Evolutionary conservation across 2,329 filamentous ascomycete genomes (phyloP), one percentile per base, ranked within the genome.

Genomic region (Tolypocladium endophyticum): DNA sequence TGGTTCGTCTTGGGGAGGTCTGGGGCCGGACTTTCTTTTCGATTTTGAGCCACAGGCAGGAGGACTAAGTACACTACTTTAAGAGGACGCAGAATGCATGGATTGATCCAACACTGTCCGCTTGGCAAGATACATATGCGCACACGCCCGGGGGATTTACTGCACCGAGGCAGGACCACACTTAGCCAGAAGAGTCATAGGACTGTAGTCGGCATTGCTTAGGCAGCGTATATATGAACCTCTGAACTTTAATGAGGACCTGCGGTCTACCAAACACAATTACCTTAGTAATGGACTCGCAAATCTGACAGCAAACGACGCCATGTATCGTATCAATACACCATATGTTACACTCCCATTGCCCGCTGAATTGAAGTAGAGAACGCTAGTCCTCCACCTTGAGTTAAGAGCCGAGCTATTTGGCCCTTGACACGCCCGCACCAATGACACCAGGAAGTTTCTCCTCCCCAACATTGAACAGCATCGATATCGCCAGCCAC

Each of bases 391-490:
- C 54, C 8, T 20, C 35, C n/a, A 30, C 20, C 16, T 33, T 33
- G 28, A 9, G 16, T 33, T 4, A 18, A 52, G 16, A 50, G 33
- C 18, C 20, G 18, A 33, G 9, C 69, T 69, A 84, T 74, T 87
- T 91, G 39, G 86, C 81, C 61, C 86, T 84, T 64, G 88, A 89
- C 43, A 99, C 93, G 64, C 94, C 94, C 55, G 94, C 94, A n/a
- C 92, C 91, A 73, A 99, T 92, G 11, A 99, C 93, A 67, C 92
- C 92, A 0, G 94, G 94, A 64, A 97, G 79, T 75, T 92, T 88
- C 77, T 96, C 87, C 72, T 89, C 84, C 39, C 93, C 94, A 68
- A 97, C 89, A 63, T 79, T 87, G 74, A 88, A 94, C 58, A 99
- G 74, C 80, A 96, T 78, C 7, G 87, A 85, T 66, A 97, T 87